These are phyloP conservation scores for Ceratocystis huliohia DNA, from an alignment of 2,329 filamentous ascomycete species.

Conservation along the genomic window DNA sequence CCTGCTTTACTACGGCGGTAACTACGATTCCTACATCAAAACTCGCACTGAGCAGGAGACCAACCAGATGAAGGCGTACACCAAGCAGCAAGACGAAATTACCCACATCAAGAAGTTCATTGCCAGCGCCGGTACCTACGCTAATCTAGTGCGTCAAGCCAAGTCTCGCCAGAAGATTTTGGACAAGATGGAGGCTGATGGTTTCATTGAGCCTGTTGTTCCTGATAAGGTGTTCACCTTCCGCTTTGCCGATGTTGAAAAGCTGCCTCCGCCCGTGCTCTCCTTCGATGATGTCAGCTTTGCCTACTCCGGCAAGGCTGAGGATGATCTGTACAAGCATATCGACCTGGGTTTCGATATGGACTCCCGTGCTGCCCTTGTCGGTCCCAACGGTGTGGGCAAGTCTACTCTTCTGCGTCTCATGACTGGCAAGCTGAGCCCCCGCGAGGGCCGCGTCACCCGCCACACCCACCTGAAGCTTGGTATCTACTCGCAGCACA, in stretches of 20 bases:
- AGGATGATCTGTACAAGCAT: slow-evolving; percentile 91
- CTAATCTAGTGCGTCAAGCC: slow-evolving; percentile 96
- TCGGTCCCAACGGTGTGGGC: slow-evolving; percentile 97
- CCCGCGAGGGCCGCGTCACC: slow-evolving; percentile 67
- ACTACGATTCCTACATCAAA: slow-evolving; percentile 98
- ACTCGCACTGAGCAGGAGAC: slow-evolving; percentile 85
- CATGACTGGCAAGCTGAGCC: slow-evolving; percentile 89
- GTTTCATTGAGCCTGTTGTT: slow-evolving; percentile 85
- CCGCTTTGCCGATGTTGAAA: slow-evolving; percentile 96
- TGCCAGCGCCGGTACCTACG: slow-evolving; percentile 97
- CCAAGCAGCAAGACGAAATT: slow-evolving; percentile 99
- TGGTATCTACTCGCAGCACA: slow-evolving; percentile 96
- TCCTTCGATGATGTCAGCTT: slow-evolving; percentile 97
- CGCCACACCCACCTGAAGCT: slow-evolving; percentile 98
- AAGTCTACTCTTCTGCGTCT: slow-evolving; percentile 93
- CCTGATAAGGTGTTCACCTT: slow-evolving; percentile 88
- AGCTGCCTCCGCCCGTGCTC: slow-evolving; percentile 93
- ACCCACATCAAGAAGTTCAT: slow-evolving; percentile 99
- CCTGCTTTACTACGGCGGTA: slow-evolving; percentile 97
- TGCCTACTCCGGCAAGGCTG: slow-evolving; percentile 80
- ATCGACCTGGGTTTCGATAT: slow-evolving; percentile 98
- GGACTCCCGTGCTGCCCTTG: slow-evolving; percentile 93
- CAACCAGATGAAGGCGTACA: slow-evolving; percentile 98
- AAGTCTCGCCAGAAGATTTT: slow-evolving; percentile 99
- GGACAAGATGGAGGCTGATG: slow-evolving; percentile 99